phyloP scores from a whole-genome alignment of 2,329 filamentous ascomycete genomes.

The Mycosphaerelloides madeirae region DNA sequence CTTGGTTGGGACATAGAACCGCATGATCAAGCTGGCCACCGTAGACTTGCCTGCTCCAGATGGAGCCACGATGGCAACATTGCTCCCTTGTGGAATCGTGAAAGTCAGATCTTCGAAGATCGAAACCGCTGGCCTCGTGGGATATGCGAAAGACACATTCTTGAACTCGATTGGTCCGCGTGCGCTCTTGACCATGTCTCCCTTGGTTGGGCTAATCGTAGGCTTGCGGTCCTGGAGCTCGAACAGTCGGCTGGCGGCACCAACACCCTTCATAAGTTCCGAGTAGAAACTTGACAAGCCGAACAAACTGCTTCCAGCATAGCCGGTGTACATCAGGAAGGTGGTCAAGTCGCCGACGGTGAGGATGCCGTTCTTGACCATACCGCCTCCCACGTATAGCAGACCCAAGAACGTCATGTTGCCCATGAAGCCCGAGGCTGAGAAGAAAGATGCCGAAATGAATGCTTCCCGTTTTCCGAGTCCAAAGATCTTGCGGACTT shows the following conservation, averaged over 20 bases:
- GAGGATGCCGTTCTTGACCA: constrained; percentile 82
- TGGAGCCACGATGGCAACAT: constrained; percentile 93
- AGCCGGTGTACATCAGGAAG: constrained; percentile 98
- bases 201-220: constrained; percentile 80
- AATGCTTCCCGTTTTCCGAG: constrained; percentile 83
- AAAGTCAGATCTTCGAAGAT: constrained; percentile 91
- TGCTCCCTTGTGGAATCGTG: constrained; percentile 85
- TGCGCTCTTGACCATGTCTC: constrained; percentile 72
- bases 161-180: constrained; percentile 85
- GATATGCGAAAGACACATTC: constrained; percentile 84
- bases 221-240: constrained; percentile 89
- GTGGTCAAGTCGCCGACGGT: constrained; percentile 88
- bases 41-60: constrained; percentile 96
- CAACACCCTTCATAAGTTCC: constrained; percentile 97
- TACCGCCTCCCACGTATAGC: constrained; percentile 82
- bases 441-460: constrained; percentile 87
- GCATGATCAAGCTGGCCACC: constrained; percentile 81
- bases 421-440: constrained; percentile 78
- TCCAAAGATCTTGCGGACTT: constrained; percentile 86
- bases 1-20: constrained; percentile 80
- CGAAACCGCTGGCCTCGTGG: constrained; percentile 81
- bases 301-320: constrained; percentile 78
- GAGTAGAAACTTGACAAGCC: constrained; percentile 95
- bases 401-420: constrained; percentile 94
- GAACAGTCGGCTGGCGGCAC: constrained; percentile 91